These are phyloP conservation scores for Plantago lanceolata DNA, from an alignment of 305 asterid genomes.

Conservation along the genomic window DNA sequence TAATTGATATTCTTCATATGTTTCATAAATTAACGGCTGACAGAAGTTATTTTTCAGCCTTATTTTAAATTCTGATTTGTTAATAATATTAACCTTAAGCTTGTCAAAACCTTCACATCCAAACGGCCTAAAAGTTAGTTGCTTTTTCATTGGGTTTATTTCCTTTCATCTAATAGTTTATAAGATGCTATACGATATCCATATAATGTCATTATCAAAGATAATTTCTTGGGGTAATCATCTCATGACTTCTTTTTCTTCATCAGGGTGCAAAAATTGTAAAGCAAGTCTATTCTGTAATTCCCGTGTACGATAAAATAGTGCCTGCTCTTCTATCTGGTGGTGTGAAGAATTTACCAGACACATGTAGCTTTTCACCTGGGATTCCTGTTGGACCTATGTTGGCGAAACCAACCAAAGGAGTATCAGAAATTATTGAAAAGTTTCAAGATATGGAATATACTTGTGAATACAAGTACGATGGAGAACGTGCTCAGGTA, in stretches of 20 bases:
- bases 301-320: conserved; percentile 84
- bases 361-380: conserved; percentile 75
- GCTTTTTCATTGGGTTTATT: too few species aligned
- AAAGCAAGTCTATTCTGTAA: conserved; percentile 85
- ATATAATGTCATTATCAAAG: conserved; percentile 11
- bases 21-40: too few species aligned
- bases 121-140: too few species aligned
- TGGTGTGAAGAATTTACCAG: conserved; percentile 85
- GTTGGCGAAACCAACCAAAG: conserved; percentile 96
- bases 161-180: conserved; percentile 4
- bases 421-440: conserved; percentile 88
- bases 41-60: too few species aligned
- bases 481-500: conserved; percentile 99
- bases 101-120: too few species aligned
- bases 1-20: too few species aligned
- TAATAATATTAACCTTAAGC: too few species aligned
- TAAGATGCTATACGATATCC: conserved; percentile 10
- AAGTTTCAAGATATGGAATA: conserved; percentile 83
- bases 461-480: conserved; percentile 97
- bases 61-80: too few species aligned
- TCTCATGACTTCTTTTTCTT: conserved; percentile 22
- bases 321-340: conserved; percentile 79
- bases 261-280: conserved; percentile 85
- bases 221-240: conserved; percentile 9
- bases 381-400: conserved; percentile 96